Evolutionary conservation across 2,329 filamentous ascomycete genomes (phyloP).

Genomic region (Westerdykella sp.): DNA sequence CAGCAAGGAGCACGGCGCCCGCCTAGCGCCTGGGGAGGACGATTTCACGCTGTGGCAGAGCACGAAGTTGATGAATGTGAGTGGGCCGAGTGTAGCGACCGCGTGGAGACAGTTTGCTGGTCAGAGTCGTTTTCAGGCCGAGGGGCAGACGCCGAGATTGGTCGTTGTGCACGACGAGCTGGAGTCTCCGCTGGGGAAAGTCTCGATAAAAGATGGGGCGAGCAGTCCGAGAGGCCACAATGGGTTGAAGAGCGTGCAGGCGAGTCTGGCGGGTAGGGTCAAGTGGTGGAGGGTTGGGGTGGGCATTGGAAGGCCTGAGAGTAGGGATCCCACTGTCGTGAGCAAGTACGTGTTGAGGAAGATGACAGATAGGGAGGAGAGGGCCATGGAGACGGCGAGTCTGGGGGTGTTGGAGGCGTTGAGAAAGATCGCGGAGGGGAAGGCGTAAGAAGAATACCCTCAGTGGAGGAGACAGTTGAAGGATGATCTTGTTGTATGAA

Average conservation of each 20-base stretch:
- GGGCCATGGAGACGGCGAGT: slow-evolving; percentile 43
- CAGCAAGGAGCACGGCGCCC: slow-evolving; percentile 3
- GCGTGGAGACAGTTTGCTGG: slow-evolving; percentile 55
- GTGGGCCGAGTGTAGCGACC: slow-evolving; percentile 62
- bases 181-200: slow-evolving; percentile 62
- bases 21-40: slow-evolving; percentile 19
- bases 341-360: slow-evolving; percentile 69
- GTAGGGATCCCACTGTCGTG: slow-evolving; percentile 61
- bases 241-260: slow-evolving; percentile 39
- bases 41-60: slow-evolving; percentile 66
- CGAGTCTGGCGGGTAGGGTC: slow-evolving; percentile 23
- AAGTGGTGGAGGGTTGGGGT: slow-evolving; percentile 61
- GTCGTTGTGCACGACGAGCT: slow-evolving; percentile 87
- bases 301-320: slow-evolving; percentile 78
- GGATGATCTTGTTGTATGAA: too few species aligned
- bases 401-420: slow-evolving; percentile 49
- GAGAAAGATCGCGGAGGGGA: slow-evolving; percentile 43
- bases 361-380: slow-evolving; percentile 46
- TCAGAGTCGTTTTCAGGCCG: slow-evolving; percentile 3
- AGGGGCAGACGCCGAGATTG: slow-evolving; percentile 44
- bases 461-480: too few species aligned
- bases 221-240: slow-evolving; percentile 42
- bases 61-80: slow-evolving; percentile 76
- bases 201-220: slow-evolving; percentile 59
- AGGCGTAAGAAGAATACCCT: slow-evolving; percentile 4